phyloP scores from a whole-genome alignment of 208 protist species.

The Leishmania martiniquensis region DNA sequence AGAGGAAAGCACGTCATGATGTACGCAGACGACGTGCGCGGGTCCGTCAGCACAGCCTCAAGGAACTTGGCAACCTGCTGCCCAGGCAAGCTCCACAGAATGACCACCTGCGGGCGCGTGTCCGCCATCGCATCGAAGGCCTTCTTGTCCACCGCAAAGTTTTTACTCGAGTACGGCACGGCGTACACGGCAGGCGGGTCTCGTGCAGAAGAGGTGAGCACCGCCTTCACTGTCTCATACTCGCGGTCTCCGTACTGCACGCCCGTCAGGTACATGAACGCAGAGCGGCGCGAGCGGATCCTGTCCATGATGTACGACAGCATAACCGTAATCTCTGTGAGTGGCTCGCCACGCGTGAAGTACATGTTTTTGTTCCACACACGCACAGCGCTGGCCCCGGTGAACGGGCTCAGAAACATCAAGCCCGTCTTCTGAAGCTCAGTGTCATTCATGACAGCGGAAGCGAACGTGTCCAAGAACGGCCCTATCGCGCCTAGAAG shows the following conservation, averaged over 20 bases:
- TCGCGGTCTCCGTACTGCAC: conserved; percentile 38
- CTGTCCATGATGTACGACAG: conserved; percentile 34
- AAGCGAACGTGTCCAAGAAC: not conserved
- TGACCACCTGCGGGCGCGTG: conserved; percentile 46
- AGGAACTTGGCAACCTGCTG: conserved; percentile 38
- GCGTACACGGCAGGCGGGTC: conserved; percentile 32
- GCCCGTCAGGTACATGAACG: conserved; percentile 64
- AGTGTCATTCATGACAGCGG: not conserved
- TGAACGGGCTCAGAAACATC: conserved; percentile 34
- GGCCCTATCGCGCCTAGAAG: conserved; percentile 21
- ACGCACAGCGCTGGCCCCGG: conserved; percentile 18
- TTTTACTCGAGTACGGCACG: conserved; percentile 6
- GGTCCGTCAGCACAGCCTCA: conserved; percentile 26
- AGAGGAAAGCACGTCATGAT: conserved; percentile 31
- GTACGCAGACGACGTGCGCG: conserved; percentile 35
- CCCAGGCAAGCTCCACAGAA: conserved; percentile 40
- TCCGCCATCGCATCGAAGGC: conserved; percentile 35
- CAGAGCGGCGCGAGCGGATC: conserved; percentile 30
- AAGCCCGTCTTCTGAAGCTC: conserved; percentile 6
- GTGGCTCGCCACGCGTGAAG: conserved; percentile 39
- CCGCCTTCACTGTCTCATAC: conserved; percentile 17
- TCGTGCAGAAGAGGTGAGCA: conserved; percentile 10
- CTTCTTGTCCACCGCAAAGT: conserved; percentile 8
- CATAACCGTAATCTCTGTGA: conserved; percentile 34
- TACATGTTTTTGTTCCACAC: conserved; percentile 32